Base-by-base conservation (phyloP, 2,329 filamentous ascomycete species). In the Xylariaceae sp. region DNA sequence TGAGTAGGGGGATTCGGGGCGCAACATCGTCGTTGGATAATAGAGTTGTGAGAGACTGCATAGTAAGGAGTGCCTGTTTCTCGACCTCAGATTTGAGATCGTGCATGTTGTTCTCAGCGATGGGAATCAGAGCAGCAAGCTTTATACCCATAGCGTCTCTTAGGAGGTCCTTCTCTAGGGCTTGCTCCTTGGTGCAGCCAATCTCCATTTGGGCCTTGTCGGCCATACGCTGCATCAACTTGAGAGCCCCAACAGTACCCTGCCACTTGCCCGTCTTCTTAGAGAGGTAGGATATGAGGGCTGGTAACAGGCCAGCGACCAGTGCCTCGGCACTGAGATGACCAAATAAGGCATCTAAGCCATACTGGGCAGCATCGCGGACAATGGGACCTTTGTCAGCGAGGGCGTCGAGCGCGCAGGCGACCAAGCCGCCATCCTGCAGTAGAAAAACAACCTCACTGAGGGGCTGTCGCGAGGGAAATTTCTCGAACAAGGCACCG, bases 11-110 rank as follows among this genome's bases (percentile, higher is more conserved):
- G 69, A 99, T 93, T 69, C 92, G 87, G 43, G 94, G 93, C 21
- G 90, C 89, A 53, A 99, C 93, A 75, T 99, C 95, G 78, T 99
- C 95, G 81, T 99, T 99, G 71, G 92, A 92, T 44, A 99, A 84
- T 14, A 99, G 86, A 7, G 88, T 89, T 2, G 92, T 96, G 52
- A 99, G 82, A 31, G 92, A 90, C 68, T 85, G 91, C 94, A 99
- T 98, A 45, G 94, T 91, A 76, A 90, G 88, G 71, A 91, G 80
- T n/a, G 95, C 88, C 78, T 96, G 91, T 80, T 96, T 98, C 74
- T 87, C 83, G 26, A 91, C 88, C 71, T 98, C 95, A 44, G 80
- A 71, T 82, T 99, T 99, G 73, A 99, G 82, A 74, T 99, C 95
- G 77, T 97, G 92, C 94, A 99, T 98, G 67, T 92, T 92, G 51